Percentiles rank a stretch among this genome's conserved stretches.
These are phyloP conservation scores for Alternaria hordeiaustralica DNA, from an alignment of 2,329 filamentous ascomycete genomes.

Conservation along the genomic window DNA sequence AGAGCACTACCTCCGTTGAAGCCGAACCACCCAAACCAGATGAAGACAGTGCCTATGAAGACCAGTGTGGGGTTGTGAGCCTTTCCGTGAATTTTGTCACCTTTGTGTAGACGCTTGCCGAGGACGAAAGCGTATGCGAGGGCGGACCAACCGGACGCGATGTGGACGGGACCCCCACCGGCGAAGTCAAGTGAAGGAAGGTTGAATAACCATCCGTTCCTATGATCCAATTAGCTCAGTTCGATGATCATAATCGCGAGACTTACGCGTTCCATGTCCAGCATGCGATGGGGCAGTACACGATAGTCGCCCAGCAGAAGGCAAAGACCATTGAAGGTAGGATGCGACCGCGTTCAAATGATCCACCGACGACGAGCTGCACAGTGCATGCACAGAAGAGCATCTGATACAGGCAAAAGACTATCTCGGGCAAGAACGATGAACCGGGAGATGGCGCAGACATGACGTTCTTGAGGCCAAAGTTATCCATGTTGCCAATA, in stretches of 20 bases:
- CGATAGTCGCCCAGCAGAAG: constrained; percentile 69
- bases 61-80: constrained; percentile 70
- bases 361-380: constrained; percentile 69
- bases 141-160: constrained; percentile 67
- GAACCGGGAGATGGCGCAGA: constrained; percentile 67
- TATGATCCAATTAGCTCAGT: background rate
- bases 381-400: constrained; percentile 68
- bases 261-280: constrained; percentile 70
- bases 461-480: constrained; percentile 66
- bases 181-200: constrained; percentile 67
- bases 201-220: constrained; percentile 67
- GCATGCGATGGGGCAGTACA: constrained; percentile 68
- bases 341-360: constrained; percentile 69
- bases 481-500: constrained; percentile 68
- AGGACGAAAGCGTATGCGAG: constrained; percentile 69
- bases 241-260: too few relatives aligned
- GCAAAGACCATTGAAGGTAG: constrained; percentile 68
- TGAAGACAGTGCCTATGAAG: constrained; percentile 68
- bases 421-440: constrained; percentile 65
- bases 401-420: constrained; percentile 71
- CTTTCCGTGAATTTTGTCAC: constrained; percentile 59
- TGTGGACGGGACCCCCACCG: constrained; percentile 69
- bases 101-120: constrained; percentile 62
- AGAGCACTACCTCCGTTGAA: constrained; percentile 65
- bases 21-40: constrained; percentile 70